phyloP scores from a whole-genome alignment of 176 grass and related monocot genomes.

The Rhynchospora pubera region DNA sequence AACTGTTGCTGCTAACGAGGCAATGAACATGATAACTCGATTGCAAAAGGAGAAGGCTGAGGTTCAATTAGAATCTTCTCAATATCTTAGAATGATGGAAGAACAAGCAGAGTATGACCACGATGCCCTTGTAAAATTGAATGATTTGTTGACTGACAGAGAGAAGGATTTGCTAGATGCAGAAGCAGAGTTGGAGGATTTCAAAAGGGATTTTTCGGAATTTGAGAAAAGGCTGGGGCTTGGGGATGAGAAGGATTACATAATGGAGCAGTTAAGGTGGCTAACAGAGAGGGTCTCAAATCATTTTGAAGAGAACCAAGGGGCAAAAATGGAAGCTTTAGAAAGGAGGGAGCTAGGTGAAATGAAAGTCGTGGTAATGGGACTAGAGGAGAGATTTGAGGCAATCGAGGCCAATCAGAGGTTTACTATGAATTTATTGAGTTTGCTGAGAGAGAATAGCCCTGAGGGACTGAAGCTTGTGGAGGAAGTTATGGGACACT shows the following conservation, averaged over 20 bases:
- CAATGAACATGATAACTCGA: conserved; percentile 88
- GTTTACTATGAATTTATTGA: conserved; percentile 15
- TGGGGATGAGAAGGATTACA: conserved; percentile 6
- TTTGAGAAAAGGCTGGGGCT: conserved; percentile 5
- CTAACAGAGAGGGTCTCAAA: neutral
- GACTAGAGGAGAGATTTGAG: conserved; percentile 11
- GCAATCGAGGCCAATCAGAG: conserved; percentile 11
- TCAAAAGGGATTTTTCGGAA: conserved; percentile 7
- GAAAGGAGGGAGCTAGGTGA: neutral
- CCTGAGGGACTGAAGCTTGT: conserved; percentile 12
- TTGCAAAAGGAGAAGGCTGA: conserved; percentile 95
- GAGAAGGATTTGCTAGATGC: conserved; percentile 70
- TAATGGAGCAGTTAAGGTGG: conserved; percentile 1
- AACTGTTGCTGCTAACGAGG: conserved; percentile 76
- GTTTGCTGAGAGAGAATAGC: conserved; percentile 12
- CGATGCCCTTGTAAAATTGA: conserved; percentile 52
- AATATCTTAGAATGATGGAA: conserved; percentile 97
- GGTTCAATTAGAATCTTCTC: conserved; percentile 89
- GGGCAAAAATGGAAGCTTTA: conserved; percentile 3
- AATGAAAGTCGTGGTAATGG: neutral
- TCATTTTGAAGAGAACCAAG: neutral
- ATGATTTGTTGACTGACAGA: conserved; percentile 60
- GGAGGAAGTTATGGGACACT: conserved; percentile 10
- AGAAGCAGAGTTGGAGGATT: conserved; percentile 50
- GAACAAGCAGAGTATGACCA: conserved; percentile 85